A percentile compares a stretch with the other conserved stretches of the same genome.
Evolutionary conservation across 495 filamentous ascomycete genomes (phyloP).

Genomic region (Podospora australis): DNA sequence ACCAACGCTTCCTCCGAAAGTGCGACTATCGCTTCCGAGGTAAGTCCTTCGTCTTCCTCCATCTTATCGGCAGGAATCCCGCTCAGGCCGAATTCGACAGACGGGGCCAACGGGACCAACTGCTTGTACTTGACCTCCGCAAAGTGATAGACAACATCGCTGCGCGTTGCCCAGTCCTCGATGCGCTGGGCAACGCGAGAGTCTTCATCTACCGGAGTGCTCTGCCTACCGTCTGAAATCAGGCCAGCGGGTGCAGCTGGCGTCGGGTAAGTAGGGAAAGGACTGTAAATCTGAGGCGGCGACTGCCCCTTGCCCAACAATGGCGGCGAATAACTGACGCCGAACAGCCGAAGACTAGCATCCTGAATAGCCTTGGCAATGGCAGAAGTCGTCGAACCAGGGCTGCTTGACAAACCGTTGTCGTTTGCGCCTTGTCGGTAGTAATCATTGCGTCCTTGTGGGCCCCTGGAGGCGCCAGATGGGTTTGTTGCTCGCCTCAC

Average conservation of each 20-base stretch:
- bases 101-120: conserved; percentile 78
- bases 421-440: conserved; percentile 71
- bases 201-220: conserved; percentile 69
- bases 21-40: conserved; percentile 74
- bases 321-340: conserved; percentile 62
- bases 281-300: conserved; percentile 69
- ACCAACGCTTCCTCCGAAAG: conserved; percentile 93
- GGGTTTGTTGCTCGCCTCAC: conserved; percentile 52
- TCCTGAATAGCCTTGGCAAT: conserved; percentile 93
- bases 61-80: conserved; percentile 45
- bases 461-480: conserved; percentile 48
- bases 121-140: conserved; percentile 98
- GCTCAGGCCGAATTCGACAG: conserved; percentile 61
- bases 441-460: conserved; percentile 59
- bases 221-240: conserved; percentile 60
- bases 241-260: conserved; percentile 47
- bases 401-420: conserved; percentile 65
- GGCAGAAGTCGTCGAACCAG: conserved; percentile 75
- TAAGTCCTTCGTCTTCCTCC: conserved; percentile 64
- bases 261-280: conserved; percentile 79
- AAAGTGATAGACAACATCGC: conserved; percentile 93
- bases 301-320: conserved; percentile 63
- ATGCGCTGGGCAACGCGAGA: conserved; percentile 67
- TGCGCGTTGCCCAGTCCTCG: conserved; percentile 85
- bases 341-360: conserved; percentile 80